These are phyloP conservation scores for Microdochium bolleyi DNA, from an alignment of 2,329 filamentous ascomycete genomes.

Conservation along the genomic window DNA sequence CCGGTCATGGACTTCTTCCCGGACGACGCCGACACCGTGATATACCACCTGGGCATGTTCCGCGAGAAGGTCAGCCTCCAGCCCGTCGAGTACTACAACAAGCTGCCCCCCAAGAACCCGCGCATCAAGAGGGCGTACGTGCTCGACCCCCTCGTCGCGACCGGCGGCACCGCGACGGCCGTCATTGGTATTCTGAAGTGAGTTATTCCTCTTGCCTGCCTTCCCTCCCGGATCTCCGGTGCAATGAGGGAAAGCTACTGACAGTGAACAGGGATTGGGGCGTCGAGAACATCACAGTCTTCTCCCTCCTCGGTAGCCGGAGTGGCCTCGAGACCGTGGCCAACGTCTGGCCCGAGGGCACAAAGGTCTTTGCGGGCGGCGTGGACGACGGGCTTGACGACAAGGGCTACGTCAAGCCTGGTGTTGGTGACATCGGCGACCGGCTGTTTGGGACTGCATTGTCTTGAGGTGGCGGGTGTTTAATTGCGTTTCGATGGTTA, in stretches of 20 bases:
- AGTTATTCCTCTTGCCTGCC: background rate
- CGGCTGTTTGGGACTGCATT: conserved; percentile 52
- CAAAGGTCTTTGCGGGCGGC: conserved; percentile 75
- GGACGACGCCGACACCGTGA: conserved; percentile 14
- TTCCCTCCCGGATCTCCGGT: background rate
- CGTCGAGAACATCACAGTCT: conserved; percentile 69
- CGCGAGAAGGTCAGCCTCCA: conserved; percentile 80
- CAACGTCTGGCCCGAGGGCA: conserved; percentile 66
- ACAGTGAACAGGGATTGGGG: conserved; percentile 65
- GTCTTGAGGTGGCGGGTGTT: background rate
- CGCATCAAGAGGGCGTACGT: conserved; percentile 34
- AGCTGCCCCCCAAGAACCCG: conserved; percentile 68
- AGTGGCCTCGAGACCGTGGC: conserved; percentile 67
- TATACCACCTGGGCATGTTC: conserved; percentile 89
- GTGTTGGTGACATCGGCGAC: conserved; percentile 85
- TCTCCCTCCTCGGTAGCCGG: conserved; percentile 66
- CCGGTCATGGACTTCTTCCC: conserved; percentile 18
- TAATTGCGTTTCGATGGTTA: background rate
- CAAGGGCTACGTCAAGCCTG: conserved; percentile 86
- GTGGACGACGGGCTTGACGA: conserved; percentile 67
- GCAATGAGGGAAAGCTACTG: background rate
- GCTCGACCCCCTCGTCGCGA: conserved; percentile 89
- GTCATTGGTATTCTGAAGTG: conserved; percentile 70
- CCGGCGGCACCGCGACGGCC: conserved; percentile 80
- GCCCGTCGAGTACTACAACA: conserved; percentile 97